Percentiles rank a stretch among this genome's conserved stretches.
These are phyloP conservation scores for Colletotrichum brevisporum DNA, from an alignment of 2,329 filamentous ascomycete genomes.

Conservation along the genomic window DNA sequence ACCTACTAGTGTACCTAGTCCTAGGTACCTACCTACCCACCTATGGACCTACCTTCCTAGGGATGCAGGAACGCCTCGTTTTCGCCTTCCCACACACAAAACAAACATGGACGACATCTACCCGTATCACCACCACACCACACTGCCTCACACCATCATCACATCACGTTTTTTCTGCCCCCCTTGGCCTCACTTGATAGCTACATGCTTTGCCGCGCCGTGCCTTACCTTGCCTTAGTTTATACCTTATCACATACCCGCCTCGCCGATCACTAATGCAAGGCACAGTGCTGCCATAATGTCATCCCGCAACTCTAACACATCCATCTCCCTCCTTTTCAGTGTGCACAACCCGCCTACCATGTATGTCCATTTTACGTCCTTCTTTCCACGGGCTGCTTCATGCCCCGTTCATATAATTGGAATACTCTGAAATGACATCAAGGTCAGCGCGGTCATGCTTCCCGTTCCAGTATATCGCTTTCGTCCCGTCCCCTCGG, in stretches of 20 bases:
- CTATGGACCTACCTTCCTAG: too few species aligned
- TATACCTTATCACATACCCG: neutral
- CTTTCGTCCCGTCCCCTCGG: constrained; percentile 11
- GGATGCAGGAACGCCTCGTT: too few species aligned
- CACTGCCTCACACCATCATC: neutral
- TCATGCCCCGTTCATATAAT: neutral
- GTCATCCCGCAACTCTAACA: constrained; percentile 33
- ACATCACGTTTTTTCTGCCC: neutral
- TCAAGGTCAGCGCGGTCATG: neutral
- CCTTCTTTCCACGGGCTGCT: constrained; percentile 14
- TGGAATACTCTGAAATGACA: constrained; percentile 2
- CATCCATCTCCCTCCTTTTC: too few species aligned
- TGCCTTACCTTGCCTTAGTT: constrained; percentile 24
- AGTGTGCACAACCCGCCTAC: too few species aligned
- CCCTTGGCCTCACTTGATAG: neutral
- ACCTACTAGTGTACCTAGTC: too few species aligned
- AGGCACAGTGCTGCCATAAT: constrained; percentile 23
- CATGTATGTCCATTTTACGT: neutral
- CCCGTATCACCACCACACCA: too few species aligned
- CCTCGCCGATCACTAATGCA: constrained; percentile 15
- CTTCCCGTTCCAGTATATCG: constrained; percentile 15
- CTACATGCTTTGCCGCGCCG: constrained; percentile 2
- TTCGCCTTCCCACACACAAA: too few species aligned
- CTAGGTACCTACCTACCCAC: too few species aligned
- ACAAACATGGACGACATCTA: too few species aligned